Percentiles rank a stretch among this genome's conserved stretches.
Conservation (phyloP, 2,329 filamentous ascomycete species). For the Pseudocercospora macadamiae region DNA sequence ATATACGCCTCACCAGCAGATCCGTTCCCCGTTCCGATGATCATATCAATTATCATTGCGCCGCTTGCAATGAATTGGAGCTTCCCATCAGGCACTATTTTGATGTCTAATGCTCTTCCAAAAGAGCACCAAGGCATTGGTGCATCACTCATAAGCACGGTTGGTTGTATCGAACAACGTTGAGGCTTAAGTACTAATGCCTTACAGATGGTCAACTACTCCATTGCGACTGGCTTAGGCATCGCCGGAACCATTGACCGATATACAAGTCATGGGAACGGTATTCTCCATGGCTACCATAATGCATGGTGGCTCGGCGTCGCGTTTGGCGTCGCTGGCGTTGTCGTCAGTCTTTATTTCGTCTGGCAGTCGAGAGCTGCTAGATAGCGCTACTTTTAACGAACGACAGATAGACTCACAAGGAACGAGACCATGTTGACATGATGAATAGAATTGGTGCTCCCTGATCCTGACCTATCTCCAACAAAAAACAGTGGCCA, state of each 20-base stretch:
- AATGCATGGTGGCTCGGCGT: constrained; percentile 33
- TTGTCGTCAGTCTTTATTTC: constrained; percentile 29
- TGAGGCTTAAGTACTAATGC: background rate
- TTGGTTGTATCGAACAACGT: background rate
- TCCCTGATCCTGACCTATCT: background rate
- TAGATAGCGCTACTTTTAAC: background rate
- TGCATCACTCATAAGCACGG: constrained; percentile 27
- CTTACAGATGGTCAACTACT: constrained; percentile 35
- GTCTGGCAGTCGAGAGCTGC: constrained; percentile 6
- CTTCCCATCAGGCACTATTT: constrained; percentile 34
- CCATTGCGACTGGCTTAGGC: constrained; percentile 29
- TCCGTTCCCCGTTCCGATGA: constrained; percentile 42
- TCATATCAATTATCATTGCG: constrained; percentile 41
- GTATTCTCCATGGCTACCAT: constrained; percentile 24
- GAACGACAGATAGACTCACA: background rate
- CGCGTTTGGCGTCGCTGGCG: constrained; percentile 27
- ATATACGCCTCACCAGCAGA: constrained; percentile 35
- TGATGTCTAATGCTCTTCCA: constrained; percentile 35
- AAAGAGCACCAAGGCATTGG: constrained; percentile 36
- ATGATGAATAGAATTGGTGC: background rate
- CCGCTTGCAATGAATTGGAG: constrained; percentile 41
- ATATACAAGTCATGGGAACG: constrained; percentile 18
- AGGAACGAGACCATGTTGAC: background rate
- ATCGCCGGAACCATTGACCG: constrained; percentile 30
- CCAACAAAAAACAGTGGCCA: background rate